phyloP scores from a whole-genome alignment of 164 flowering plant species.

The Nelumbo lutea region DNA sequence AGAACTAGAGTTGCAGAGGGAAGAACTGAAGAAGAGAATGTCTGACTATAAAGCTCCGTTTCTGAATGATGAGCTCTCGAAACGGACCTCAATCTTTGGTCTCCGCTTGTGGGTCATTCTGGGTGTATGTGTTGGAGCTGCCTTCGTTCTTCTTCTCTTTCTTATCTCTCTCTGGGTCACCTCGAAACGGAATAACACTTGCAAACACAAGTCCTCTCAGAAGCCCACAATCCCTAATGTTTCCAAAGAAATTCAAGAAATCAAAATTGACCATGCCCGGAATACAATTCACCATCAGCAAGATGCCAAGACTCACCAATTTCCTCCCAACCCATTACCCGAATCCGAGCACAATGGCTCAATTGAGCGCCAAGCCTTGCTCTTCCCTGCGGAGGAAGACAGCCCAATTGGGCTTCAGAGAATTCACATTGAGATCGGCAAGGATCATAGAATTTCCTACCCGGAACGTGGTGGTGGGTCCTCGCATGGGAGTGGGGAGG shows the following conservation, averaged over 20 bases:
- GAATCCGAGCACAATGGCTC: conserved; percentile 22
- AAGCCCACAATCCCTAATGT: conserved; percentile 41
- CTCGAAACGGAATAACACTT: conserved; percentile 26
- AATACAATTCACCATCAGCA: conserved; percentile 9
- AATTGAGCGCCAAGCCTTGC: conserved; percentile 8
- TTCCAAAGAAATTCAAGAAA: conserved; percentile 55
- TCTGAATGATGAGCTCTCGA: conserved; percentile 46
- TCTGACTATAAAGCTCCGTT: conserved; percentile 17
- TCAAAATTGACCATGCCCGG: conserved; percentile 25
- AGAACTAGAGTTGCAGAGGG: not conserved
- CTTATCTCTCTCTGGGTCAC: conserved; percentile 46
- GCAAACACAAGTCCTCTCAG: conserved; percentile 28
- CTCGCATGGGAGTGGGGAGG: conserved; percentile 37
- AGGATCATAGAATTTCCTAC: conserved; percentile 47
- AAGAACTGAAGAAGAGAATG: conserved; percentile 10
- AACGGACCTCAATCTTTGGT: conserved; percentile 51
- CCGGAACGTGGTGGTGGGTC: conserved; percentile 37
- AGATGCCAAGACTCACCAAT: conserved; percentile 14
- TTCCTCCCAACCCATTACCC: conserved; percentile 20
- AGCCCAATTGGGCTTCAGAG: conserved; percentile 28
- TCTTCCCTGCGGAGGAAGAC: conserved; percentile 27
- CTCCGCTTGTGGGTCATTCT: conserved; percentile 44
- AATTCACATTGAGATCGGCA: conserved; percentile 50
- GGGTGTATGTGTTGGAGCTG: conserved; percentile 47
- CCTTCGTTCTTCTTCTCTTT: conserved; percentile 49